Conservation (phyloP, 1,139 yeast genomes). For the Taphrina sp. region DNA sequence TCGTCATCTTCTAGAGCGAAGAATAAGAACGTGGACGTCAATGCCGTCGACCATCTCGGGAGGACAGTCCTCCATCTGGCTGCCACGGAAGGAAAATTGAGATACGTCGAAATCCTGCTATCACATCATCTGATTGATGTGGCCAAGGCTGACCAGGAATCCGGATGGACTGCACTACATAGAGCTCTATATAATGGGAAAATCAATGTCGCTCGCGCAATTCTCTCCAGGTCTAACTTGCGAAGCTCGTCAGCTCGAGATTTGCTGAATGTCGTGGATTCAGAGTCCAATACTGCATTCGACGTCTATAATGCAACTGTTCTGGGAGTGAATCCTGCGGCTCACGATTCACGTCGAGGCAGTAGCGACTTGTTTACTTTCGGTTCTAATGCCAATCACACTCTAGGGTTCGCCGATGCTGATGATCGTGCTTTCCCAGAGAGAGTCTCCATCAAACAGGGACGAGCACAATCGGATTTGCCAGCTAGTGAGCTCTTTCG, state of each 20-base stretch:
- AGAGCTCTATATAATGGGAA: constrained; percentile 62
- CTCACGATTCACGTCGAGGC: constrained; percentile 47
- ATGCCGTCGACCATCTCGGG: constrained; percentile 47
- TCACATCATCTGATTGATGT: constrained; percentile 53
- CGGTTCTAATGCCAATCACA: constrained; percentile 66
- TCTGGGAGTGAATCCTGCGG: constrained; percentile 42
- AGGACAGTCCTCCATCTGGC: constrained; percentile 64
- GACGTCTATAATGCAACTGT: constrained; percentile 38
- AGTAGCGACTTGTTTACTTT: constrained; percentile 54
- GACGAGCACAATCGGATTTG: neutral
- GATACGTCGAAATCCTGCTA: constrained; percentile 51
- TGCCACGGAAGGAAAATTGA: constrained; percentile 54
- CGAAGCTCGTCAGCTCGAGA: constrained; percentile 41
- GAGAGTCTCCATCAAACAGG: constrained; percentile 38
- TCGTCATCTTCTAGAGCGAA: neutral
- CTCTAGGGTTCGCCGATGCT: constrained; percentile 67
- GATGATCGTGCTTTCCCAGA: constrained; percentile 53
- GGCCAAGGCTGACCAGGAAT: constrained; percentile 62
- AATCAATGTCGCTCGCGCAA: constrained; percentile 55
- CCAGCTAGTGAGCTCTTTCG: constrained; percentile 28
- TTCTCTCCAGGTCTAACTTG: constrained; percentile 46
- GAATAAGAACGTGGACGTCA: neutral
- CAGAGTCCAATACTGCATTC: constrained; percentile 52
- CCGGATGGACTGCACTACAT: constrained; percentile 82
- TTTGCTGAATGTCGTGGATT: constrained; percentile 59